Evolutionary conservation across 2,329 filamentous ascomycete genomes (phyloP), one percentile per base, ranked within the genome.

Genomic region (Orbilia javanica): DNA sequence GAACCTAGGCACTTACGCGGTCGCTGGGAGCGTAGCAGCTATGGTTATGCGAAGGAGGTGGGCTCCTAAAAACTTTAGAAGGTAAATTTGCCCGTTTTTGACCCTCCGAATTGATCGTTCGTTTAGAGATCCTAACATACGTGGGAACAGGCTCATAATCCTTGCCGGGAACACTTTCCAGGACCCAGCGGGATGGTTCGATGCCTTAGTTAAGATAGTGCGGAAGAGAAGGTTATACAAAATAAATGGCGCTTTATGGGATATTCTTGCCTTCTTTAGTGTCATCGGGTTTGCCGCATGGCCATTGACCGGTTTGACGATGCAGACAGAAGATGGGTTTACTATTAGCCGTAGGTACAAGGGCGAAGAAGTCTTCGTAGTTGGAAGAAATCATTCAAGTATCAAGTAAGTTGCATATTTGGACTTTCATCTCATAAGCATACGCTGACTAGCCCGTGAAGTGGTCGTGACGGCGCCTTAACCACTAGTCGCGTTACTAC

Each of bases 41-140:
- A 77, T 77, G 73, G 73, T 77, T 3, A 77, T 77, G 73, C 66
- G 73, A 8, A 68, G 48, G 27, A 31, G 57, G 52, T 77, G 73
- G 73, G 73, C 66, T 1, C 66, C 73, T 2, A 44, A 62, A 42
- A 77, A 70, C 25, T 52, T 77, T 11, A 66, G 73, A 29, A 70
- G 70, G 70, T 66, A n/a, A n/a, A 27, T 11, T 48, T 55, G 13
- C 42, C 31, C 31, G 6, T 36, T 42, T 27, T 2, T 36, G 11
- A n/a, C n/a, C n/a, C 31, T 44, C 6, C 18, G n/a, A 36, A n/a
- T 15, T 18, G 1, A 25, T 18, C 11, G n/a, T 39, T 39, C 6
- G 34, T 20, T n/a, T 55, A 18, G 29, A 20, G 20, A n/a, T n/a
- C n/a, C n/a, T n/a, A n/a, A n/a, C n/a, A n/a, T n/a, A n/a, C n/a